phyloP scores from a whole-genome alignment of 176 grass and related monocot species.

The Aegilops sharonensis region DNA sequence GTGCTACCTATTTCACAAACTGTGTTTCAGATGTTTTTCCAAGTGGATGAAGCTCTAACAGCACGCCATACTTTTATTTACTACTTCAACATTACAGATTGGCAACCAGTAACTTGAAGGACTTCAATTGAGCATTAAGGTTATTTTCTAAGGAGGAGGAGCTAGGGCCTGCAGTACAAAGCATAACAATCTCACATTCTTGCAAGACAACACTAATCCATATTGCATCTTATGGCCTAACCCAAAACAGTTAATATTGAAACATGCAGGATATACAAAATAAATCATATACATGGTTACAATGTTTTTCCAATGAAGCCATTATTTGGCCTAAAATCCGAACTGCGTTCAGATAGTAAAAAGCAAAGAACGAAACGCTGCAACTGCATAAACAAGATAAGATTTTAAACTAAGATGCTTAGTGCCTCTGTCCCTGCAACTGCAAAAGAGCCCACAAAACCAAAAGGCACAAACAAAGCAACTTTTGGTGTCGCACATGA shows the following conservation, averaged over 20 bases:
- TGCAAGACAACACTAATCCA: not conserved
- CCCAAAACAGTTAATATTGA: constrained; percentile 42
- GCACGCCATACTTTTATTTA: not conserved
- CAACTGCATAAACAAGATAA: constrained; percentile 24
- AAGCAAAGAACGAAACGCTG: constrained; percentile 15
- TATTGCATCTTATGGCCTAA: constrained; percentile 26
- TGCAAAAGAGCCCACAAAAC: constrained; percentile 34
- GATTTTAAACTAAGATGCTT: constrained; percentile 15
- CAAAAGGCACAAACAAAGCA: not conserved
- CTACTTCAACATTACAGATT: constrained; percentile 19
- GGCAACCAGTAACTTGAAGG: constrained; percentile 15
- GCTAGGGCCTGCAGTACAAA: constrained; percentile 18
- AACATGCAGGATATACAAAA: not conserved
- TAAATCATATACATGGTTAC: constrained; percentile 5
- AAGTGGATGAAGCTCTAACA: constrained; percentile 5
- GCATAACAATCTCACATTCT: not conserved
- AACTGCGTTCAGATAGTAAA: constrained; percentile 6
- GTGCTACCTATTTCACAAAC: not conserved
- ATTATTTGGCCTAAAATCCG: constrained; percentile 34
- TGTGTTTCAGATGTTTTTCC: not conserved
- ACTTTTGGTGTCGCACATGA: constrained; percentile 31
- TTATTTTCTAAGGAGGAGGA: constrained; percentile 7
- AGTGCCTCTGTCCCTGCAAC: constrained; percentile 37
- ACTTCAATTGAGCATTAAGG: constrained; percentile 12
- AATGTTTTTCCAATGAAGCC: not conserved